phyloP scores from a whole-genome alignment of 148 eudicot genomes.

The Limonium bicolor region DNA sequence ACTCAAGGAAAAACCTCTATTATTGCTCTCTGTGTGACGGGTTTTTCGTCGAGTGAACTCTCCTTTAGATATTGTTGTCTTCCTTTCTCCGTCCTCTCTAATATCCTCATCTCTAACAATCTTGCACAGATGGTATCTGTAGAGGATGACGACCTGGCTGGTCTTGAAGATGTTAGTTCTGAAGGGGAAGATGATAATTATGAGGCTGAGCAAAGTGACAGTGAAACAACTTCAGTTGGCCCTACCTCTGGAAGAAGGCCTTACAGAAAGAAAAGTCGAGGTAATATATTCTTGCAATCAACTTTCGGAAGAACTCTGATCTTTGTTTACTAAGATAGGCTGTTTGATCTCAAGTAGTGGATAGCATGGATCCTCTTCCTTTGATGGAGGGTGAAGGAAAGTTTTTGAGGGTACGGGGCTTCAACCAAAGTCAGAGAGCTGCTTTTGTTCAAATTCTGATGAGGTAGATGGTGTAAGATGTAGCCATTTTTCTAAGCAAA shows the following conservation, averaged over 20 bases:
- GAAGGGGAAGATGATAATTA: constrained; percentile 94
- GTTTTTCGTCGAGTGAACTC: too few relatives aligned
- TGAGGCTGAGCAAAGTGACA: constrained; percentile 70
- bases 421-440: constrained; percentile 89
- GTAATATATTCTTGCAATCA: constrained; percentile 18
- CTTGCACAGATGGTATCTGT: constrained; percentile 93
- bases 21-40: too few relatives aligned
- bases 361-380: constrained; percentile 48
- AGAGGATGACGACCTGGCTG: constrained; percentile 95
- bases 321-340: constrained; percentile 1
- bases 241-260: constrained; percentile 44
- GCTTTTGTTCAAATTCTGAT: constrained; percentile 76
- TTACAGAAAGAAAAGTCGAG: constrained; percentile 65
- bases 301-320: not conserved
- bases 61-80: too few relatives aligned
- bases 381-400: constrained; percentile 98
- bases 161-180: constrained; percentile 79
- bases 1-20: too few relatives aligned
- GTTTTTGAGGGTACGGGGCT: constrained; percentile 75
- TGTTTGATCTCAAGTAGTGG: constrained; percentile 20
- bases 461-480: constrained; percentile 46
- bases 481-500: too few relatives aligned
- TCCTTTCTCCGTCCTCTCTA: too few relatives aligned
- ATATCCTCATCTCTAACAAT: too few relatives aligned
- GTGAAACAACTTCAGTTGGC: constrained; percentile 48